A percentile compares a stretch with the other conserved stretches of the same genome.
These are phyloP conservation scores for Benincasa hispida DNA, from an alignment of 306 rosid genomes.

Conservation along the genomic window DNA sequence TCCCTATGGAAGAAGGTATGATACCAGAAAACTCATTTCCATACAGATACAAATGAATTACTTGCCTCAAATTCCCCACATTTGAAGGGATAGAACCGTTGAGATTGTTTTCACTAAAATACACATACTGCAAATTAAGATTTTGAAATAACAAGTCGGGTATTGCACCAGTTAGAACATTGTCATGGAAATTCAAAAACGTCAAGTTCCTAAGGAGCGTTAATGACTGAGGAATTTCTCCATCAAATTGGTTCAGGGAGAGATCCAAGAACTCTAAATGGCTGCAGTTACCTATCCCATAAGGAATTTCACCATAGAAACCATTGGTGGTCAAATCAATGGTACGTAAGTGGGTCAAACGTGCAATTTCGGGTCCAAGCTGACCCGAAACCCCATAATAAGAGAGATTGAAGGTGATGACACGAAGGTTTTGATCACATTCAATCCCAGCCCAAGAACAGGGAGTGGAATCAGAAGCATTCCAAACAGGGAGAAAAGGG, in stretches of 20 bases:
- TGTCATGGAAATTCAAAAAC: slow-evolving; percentile 17
- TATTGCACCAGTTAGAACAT: slow-evolving; percentile 22
- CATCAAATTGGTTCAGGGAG: slow-evolving; percentile 23
- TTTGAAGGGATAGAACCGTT: slow-evolving; percentile 44
- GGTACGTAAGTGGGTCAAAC: slow-evolving; percentile 25
- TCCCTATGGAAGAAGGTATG: slow-evolving; percentile 60
- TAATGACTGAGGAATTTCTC: slow-evolving; percentile 38
- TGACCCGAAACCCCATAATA: slow-evolving; percentile 31
- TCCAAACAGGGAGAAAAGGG: slow-evolving; percentile 41
- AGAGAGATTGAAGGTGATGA: slow-evolving; percentile 43
- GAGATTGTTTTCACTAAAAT: slow-evolving; percentile 31
- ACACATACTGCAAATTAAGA: slow-evolving; percentile 13
- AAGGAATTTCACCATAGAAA: slow-evolving; percentile 35
- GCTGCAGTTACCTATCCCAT: slow-evolving; percentile 30
- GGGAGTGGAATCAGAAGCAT: slow-evolving; percentile 45
- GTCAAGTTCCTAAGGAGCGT: slow-evolving; percentile 16
- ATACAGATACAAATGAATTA: slow-evolving; percentile 14
- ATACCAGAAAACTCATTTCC: slow-evolving; percentile 31
- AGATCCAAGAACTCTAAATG: slow-evolving; percentile 32
- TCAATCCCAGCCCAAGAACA: slow-evolving; percentile 66
- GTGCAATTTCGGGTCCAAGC: slow-evolving; percentile 41
- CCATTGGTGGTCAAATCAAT: slow-evolving; percentile 21
- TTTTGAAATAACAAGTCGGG: background rate
- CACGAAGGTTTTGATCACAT: slow-evolving; percentile 31
- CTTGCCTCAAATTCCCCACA: slow-evolving; percentile 28